These are phyloP conservation scores for Rehmannia glutinosa DNA, from an alignment of 257 asterid genomes.

Conservation along the genomic window DNA sequence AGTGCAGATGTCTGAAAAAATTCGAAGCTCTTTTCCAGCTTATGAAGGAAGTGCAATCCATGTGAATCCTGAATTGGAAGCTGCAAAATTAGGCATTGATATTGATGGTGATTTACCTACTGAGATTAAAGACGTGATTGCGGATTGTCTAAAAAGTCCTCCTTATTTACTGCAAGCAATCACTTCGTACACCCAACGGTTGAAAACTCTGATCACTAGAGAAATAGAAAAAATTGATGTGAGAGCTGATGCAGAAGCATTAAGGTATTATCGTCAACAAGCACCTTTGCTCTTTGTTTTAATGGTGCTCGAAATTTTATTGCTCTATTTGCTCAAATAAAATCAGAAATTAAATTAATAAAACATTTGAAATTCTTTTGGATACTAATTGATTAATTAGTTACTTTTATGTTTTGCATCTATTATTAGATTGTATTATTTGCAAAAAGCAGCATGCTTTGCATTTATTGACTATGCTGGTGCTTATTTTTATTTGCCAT, in stretches of 20 bases:
- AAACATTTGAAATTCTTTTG: not conserved
- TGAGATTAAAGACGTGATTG: slow-evolving; percentile 65
- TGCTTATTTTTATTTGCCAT: too few species aligned
- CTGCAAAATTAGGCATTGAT: slow-evolving; percentile 73
- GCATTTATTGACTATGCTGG: too few species aligned
- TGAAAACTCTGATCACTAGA: slow-evolving; percentile 53
- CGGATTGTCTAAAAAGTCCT: slow-evolving; percentile 73
- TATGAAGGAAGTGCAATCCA: slow-evolving; percentile 90
- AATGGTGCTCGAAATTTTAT: not conserved
- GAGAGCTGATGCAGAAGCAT: slow-evolving; percentile 94
- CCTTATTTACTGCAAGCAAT: slow-evolving; percentile 88
- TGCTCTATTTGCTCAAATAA: not conserved
- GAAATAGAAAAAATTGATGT: slow-evolving; percentile 85
- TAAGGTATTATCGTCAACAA: slow-evolving; percentile 50
- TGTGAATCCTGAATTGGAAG: slow-evolving; percentile 65
- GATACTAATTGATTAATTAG: too few species aligned
- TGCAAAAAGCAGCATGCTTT: too few species aligned
- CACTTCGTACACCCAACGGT: slow-evolving; percentile 70
- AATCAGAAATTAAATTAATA: not conserved
- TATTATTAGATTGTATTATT: too few species aligned
- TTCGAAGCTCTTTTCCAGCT: slow-evolving; percentile 81
- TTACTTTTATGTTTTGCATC: too few species aligned
- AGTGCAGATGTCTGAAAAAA: slow-evolving; percentile 63
- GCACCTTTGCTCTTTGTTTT: slow-evolving; percentile 2
- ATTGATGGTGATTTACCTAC: slow-evolving; percentile 61